Evolutionary conservation across 192 early-diverging fungal genomes (phyloP), one percentile per base, ranked within the genome.

Genomic region (Coemansia sp.): DNA sequence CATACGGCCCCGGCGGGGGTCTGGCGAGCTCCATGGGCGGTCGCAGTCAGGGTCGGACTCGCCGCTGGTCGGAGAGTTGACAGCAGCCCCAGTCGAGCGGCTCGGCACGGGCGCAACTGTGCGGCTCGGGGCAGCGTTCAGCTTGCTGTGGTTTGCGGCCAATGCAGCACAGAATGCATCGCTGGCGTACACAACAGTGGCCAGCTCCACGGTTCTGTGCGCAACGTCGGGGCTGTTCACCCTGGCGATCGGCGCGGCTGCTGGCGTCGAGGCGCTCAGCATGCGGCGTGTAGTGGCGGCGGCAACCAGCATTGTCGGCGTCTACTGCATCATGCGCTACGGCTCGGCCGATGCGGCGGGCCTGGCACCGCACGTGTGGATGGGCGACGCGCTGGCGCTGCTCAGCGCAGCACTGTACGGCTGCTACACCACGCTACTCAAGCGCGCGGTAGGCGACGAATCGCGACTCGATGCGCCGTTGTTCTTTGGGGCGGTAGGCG

Each of bases 401-500:
- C 50, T 81, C 13, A 82, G 86, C 28, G 87, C 87, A 3, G 51
- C 87, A 13, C 79, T 91, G 22, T 91, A 91, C 61, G 87, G 85
- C 7, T 78, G 77, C 36, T 89, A 91, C 62, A 84, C 81, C 1
- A 80, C 81, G 11, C 60, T 91, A 18, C 63, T 91, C 17, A 89
- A 91, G 35, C 57, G 78, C 22, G 73, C 61, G 27, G 81, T 89
- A 40, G 78, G 79, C 38, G 73, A 85, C 50, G 85, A 87, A 58
- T 74, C 66, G 33, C 64, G 82, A 25, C 57, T 90, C 26, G 68
- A 87, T 44, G 82, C 83, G 72, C 75, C 82, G 20, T 50, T 84
- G 38, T 91, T 91, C 44, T 85, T 91, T 65, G 87, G 87, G 26
- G 80, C 79, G n/a, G 84, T 91, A 12, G 87, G 89, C 3, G 40